phyloP scores from a whole-genome alignment of 1,284 basidiomycete species.

The Pseudozyma flocculosa region DNA sequence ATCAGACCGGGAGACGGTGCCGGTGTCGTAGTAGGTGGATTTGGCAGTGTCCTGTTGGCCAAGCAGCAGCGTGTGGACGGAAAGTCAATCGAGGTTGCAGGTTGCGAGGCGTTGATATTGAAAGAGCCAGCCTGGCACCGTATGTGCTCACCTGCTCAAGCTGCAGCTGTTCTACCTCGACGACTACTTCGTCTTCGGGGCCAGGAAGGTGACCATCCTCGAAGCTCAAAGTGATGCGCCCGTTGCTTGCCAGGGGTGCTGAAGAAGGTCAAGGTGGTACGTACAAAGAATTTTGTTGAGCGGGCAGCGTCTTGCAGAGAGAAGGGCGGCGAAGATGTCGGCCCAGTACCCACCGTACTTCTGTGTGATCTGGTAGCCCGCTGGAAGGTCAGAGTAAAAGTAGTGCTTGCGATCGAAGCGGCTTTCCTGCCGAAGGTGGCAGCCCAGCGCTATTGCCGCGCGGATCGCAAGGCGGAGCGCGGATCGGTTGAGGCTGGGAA shows the following conservation, averaged over 20 bases:
- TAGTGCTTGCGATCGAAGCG: conserved; percentile 87
- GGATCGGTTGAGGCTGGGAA: conserved; percentile 75
- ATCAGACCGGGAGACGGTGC: conserved; percentile 53
- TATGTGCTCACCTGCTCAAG: conserved; percentile 75
- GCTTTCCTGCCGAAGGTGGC: conserved; percentile 62
- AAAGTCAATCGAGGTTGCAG: too few relatives aligned
- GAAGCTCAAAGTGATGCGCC: conserved; percentile 64
- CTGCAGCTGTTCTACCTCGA: conserved; percentile 90
- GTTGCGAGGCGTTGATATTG: too few relatives aligned
- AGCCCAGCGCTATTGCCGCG: conserved; percentile 78
- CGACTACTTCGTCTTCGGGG: conserved; percentile 60
- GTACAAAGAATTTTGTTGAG: too few relatives aligned
- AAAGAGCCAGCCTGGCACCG: too few relatives aligned
- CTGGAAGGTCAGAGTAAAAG: conserved; percentile 91
- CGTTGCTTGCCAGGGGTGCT: conserved; percentile 77
- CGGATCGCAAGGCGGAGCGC: conserved; percentile 79
- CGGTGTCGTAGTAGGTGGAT: conserved; percentile 65
- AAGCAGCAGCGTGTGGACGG: too few relatives aligned
- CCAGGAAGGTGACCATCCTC: conserved; percentile 50
- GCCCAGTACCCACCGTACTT: conserved; percentile 68
- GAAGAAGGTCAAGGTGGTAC: conserved; percentile 4
- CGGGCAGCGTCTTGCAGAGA: too few relatives aligned
- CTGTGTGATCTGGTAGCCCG: conserved; percentile 96
- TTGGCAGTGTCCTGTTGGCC: conserved; percentile 83
- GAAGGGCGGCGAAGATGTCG: too few relatives aligned